Conservation (phyloP, 495 filamentous ascomycete genomes). For the Lasiosphaeriaceae sp. region DNA sequence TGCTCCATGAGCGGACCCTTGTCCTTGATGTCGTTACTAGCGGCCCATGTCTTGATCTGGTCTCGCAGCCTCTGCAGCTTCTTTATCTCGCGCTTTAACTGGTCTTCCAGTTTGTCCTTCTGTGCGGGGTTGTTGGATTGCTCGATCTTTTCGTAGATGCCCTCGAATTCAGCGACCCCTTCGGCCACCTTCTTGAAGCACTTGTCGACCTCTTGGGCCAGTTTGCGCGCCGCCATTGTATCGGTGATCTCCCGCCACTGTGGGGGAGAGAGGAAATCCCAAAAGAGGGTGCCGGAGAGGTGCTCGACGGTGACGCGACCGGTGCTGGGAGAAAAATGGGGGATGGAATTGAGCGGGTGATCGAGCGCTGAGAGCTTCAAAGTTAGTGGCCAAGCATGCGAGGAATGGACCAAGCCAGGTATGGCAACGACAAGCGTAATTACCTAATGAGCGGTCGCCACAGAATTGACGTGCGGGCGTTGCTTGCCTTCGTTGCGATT, state of each 20-base stretch:
- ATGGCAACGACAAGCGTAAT: background rate
- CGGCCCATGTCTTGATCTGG: constrained; percentile 98
- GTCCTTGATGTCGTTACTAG: constrained; percentile 97
- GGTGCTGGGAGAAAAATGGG: background rate
- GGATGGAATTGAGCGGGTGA: background rate
- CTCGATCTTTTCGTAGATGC: constrained; percentile 93
- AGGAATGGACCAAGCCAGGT: background rate
- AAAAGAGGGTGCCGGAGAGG: background rate
- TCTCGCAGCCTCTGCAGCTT: constrained; percentile 96
- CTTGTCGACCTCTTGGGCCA: constrained; percentile 95
- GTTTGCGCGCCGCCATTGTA: constrained; percentile 88
- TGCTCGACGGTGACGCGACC: background rate
- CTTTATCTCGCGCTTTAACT: constrained; percentile 98
- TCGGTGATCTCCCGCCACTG: constrained; percentile 11
- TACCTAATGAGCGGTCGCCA: background rate
- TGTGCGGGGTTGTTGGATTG: constrained; percentile 86
- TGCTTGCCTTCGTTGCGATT: background rate
- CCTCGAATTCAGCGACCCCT: constrained; percentile 88
- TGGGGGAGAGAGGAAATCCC: background rate
- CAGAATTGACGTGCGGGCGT: background rate
- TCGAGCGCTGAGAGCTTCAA: background rate
- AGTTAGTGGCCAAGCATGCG: background rate
- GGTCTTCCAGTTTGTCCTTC: constrained; percentile 96
- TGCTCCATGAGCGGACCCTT: constrained; percentile 92
- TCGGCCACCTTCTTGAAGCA: constrained; percentile 96